Evolutionary conservation across 2,329 filamentous ascomycete species (phyloP), one percentile per base, ranked within the genome.

Genomic region (Rhynchosporium graminicola): DNA sequence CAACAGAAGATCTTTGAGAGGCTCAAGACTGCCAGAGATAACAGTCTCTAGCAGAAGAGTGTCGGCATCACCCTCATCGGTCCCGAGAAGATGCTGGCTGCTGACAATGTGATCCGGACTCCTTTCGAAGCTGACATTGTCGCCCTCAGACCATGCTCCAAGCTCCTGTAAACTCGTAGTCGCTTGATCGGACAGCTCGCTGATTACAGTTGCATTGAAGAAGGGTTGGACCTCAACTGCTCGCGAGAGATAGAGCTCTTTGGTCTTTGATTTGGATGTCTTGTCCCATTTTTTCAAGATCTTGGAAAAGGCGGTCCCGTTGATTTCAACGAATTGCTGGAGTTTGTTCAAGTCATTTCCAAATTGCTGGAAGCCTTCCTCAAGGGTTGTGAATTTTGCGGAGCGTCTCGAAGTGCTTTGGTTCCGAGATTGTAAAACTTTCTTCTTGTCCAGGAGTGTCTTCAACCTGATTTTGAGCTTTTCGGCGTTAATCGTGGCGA

Each of bases 231-330:
- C 93, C 76, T 99, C 95, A 66, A 99, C 94, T 8, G 95, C 95
- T 64, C 95, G 85, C 9, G 96, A 96, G 42, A 99, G 87, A 74
- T 98, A 99, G 46, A 98, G 84, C 78, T 98, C 95, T 77, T 99
- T 99, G 63, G 95, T 97, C 76, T 94, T 94, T 57, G 94, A 98
- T 83, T 98, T 99, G 69, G 94, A 97, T 1, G 93, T 97, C 84
- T 99, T 99, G 79, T 99, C 95, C 95, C 95, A 99, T 85, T 99
- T 99, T 79, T 99, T 99, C 67, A 99, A 80, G 63, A 99, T 99
- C 77, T 99, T 99, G 33, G 94, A 97, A 76, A 98, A 97, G 15
- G 93, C 95, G 1, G 92, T 97, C 72, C 95, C 94, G 74, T 99
- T 99, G 74, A 98, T 91, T 76, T 98, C 94, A 68, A 99, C 92